Conservation (phyloP, 164 flowering plant species). For the Stephania cephalantha region DNA sequence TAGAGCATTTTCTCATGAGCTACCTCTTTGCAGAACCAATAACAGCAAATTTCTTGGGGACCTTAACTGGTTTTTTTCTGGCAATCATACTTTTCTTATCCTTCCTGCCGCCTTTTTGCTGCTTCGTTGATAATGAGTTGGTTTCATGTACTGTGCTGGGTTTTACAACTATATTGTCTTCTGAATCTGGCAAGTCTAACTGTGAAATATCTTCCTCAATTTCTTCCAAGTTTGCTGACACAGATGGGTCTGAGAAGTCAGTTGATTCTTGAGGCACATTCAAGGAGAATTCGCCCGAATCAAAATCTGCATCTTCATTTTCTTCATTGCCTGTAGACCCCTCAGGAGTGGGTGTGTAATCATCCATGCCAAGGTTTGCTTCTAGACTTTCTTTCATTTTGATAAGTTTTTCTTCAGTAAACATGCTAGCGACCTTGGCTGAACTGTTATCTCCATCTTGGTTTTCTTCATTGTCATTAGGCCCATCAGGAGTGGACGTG, state of each 20-base stretch:
- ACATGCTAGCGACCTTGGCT: background rate
- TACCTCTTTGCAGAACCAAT: constrained; percentile 71
- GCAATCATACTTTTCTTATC: constrained; percentile 18
- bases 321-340: background rate
- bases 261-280: constrained; percentile 22
- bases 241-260: constrained; percentile 18
- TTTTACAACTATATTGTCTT: constrained; percentile 8
- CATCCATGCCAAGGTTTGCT: constrained; percentile 3
- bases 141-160: background rate
- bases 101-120: constrained; percentile 10
- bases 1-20: background rate
- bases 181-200: constrained; percentile 4
- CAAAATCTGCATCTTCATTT: constrained; percentile 14
- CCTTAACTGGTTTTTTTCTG: constrained; percentile 27
- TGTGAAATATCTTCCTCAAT: constrained; percentile 17
- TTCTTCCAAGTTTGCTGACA: constrained; percentile 20
- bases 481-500: background rate
- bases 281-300: constrained; percentile 12
- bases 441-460: constrained; percentile 13
- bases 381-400: constrained; percentile 19
- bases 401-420: background rate
- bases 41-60: constrained; percentile 25
- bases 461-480: background rate
- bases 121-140: constrained; percentile 15
- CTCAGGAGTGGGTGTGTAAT: background rate